Evolutionary conservation across 1,284 basidiomycete genomes (phyloP).

Genomic region (Phellinidium pouzarii): DNA sequence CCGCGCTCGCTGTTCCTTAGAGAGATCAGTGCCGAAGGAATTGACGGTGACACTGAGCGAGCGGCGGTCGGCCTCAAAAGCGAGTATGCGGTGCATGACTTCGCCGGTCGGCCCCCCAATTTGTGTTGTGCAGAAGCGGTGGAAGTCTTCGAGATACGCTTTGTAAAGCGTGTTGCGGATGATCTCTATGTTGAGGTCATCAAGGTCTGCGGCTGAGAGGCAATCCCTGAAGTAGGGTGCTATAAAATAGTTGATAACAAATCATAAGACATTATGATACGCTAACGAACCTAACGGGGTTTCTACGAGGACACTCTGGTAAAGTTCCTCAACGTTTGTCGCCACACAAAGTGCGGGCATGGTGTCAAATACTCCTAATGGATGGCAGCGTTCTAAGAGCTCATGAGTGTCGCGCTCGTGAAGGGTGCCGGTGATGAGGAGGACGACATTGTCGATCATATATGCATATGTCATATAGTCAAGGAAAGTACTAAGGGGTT

Average conservation of each 20-base stretch:
- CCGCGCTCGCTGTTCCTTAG: constrained; percentile 93
- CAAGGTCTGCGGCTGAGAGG: constrained; percentile 90
- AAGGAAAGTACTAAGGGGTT: constrained; percentile 88
- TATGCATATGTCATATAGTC: constrained; percentile 99
- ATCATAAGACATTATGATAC: not conserved
- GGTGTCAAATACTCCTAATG: constrained; percentile 94
- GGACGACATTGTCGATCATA: constrained; percentile 99
- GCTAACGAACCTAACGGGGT: constrained; percentile 80
- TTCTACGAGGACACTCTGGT: constrained; percentile 95
- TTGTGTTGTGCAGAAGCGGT: constrained; percentile 66
- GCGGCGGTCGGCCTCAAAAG: constrained; percentile 95
- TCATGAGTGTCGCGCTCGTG: constrained; percentile 98
- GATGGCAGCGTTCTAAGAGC: constrained; percentile 93
- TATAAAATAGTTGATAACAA: constrained; percentile 28
- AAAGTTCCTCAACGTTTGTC: constrained; percentile 98
- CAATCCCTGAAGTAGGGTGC: constrained; percentile 98
- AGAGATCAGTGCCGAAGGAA: constrained; percentile 92
- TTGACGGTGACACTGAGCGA: constrained; percentile 99
- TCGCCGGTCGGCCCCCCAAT: constrained; percentile 84
- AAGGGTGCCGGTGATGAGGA: constrained; percentile 95
- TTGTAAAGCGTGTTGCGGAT: constrained; percentile 99
- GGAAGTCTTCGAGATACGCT: constrained; percentile 97
- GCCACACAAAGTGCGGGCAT: constrained; percentile 99
- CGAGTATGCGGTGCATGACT: constrained; percentile 84
- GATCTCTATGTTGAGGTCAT: constrained; percentile 99